Evolutionary conservation across 2,329 filamentous ascomycete species (phyloP).

Genomic region (Trichoderma endophyticum): DNA sequence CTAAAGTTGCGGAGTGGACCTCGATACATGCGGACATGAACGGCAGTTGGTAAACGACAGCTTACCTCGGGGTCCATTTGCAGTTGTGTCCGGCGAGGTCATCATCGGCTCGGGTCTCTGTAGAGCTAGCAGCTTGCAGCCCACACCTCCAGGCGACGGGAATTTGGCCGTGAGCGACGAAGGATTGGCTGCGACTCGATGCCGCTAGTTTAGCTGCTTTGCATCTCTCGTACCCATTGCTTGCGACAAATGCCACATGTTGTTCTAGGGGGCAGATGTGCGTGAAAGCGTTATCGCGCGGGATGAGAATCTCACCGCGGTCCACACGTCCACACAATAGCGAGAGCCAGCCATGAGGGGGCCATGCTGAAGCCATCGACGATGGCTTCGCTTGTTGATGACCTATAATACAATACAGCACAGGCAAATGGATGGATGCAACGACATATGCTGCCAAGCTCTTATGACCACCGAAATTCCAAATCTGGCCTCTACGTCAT

Average conservation of each 20-base stretch:
- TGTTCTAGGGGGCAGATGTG: slow-evolving; percentile 8
- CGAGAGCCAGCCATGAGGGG: not conserved
- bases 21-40: not conserved
- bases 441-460: not conserved
- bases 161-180: not conserved
- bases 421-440: not conserved
- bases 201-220: slow-evolving; percentile 9
- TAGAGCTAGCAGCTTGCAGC: not conserved
- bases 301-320: not conserved
- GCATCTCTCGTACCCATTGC: not conserved
- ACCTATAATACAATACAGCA: not conserved
- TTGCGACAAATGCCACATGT: not conserved
- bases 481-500: not conserved
- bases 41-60: not conserved
- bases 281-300: slow-evolving; percentile 3
- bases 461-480: not conserved
- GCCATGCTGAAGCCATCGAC: not conserved
- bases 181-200: not conserved
- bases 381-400: not conserved
- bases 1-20: not conserved
- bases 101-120: not conserved
- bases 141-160: not conserved
- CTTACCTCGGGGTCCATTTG: not conserved
- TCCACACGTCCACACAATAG: not conserved
- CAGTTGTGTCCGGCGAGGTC: not conserved